Base-by-base conservation (phyloP, 202 grass and related monocot genomes). In the Eragrostis tef region DNA sequence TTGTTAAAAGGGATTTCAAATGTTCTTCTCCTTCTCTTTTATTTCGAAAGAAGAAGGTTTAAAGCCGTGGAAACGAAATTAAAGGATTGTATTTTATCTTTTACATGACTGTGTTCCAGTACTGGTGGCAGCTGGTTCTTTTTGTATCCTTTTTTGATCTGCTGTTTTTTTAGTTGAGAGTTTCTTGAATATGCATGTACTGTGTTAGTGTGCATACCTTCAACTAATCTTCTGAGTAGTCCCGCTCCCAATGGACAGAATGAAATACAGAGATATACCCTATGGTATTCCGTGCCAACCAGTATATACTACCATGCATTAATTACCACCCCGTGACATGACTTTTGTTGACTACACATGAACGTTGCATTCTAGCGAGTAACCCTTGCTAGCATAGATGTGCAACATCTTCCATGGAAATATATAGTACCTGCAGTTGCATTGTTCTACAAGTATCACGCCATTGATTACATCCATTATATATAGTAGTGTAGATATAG, bases 271-370 rank as follows among this genome's bases (percentile, higher is more conserved):
- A 64, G 11, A 77, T 22, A 72, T 60, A 76, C 57, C 44, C 34
- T 73, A 57, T 80, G 82, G 43, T 70, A 81, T 86, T 81, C 84
- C 42, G 77, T 86, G 70, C 77, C 78, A 17, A 22, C 2, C 1
- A 48, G 36, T 71, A 71, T 75, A 85, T 85, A 78, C 63, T 36
- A 64, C 24, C 24, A 70, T 31, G 39, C 21, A 64, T 81, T 64
- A 36, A 64, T 81, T 64, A 36, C 6, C 44, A 81, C 46, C 45
- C 15, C 29, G 8, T 70, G 62, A 24, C 70, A 57, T 82, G 73
- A 68, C 79, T 62, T 25, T 4, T 24, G 20, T 10, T 22, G 21
- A 12, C 56, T 8, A 19, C 51, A n/a, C n/a, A n/a, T 17, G 17
- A 54, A 25, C 56, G 9, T 24, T 22, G 14, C 34, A 39, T 39